Percentiles rank a stretch among this genome's conserved stretches.
Conservation (phyloP, 1,139 yeast species). For the Hanseniaspora sp. region DNA sequence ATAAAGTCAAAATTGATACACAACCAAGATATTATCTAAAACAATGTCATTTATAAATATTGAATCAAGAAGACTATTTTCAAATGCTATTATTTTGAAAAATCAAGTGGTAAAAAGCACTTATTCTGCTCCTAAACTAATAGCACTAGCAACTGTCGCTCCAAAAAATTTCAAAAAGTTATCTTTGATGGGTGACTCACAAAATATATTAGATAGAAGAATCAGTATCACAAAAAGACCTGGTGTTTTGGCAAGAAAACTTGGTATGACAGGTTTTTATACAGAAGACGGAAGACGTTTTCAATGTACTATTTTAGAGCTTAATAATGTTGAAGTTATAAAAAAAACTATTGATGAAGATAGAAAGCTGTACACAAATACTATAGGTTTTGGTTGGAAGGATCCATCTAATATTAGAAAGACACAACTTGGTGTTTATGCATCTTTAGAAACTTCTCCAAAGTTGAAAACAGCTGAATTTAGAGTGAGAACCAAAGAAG, state of each 20-base stretch:
- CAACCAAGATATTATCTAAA: no score
- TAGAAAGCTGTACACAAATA: slow-evolving; percentile 77
- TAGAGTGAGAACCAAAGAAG: slow-evolving; percentile 54
- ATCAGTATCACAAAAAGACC: slow-evolving; percentile 63
- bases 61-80: background rate
- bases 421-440: slow-evolving; percentile 65
- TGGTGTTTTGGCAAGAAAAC: slow-evolving; percentile 71
- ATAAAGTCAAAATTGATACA: no score
- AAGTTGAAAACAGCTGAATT: slow-evolving; percentile 68
- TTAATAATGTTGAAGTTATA: slow-evolving; percentile 79
- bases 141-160: slow-evolving; percentile 1
- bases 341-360: slow-evolving; percentile 54
- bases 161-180: slow-evolving; percentile 11
- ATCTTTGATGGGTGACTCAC: background rate
- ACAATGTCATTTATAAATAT: background rate
- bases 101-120: background rate
- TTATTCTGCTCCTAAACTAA: slow-evolving; percentile 5
- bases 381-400: slow-evolving; percentile 75
- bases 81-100: background rate
- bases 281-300: slow-evolving; percentile 54
- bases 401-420: slow-evolving; percentile 51
- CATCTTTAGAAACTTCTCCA: slow-evolving; percentile 74
- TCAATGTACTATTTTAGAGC: slow-evolving; percentile 77
- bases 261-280: slow-evolving; percentile 86
- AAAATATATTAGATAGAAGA: slow-evolving; percentile 36